A percentile compares a stretch with the other conserved stretches of the same genome.
Conservation (phyloP, 257 asterid species). For the Lantana camara region DNA sequence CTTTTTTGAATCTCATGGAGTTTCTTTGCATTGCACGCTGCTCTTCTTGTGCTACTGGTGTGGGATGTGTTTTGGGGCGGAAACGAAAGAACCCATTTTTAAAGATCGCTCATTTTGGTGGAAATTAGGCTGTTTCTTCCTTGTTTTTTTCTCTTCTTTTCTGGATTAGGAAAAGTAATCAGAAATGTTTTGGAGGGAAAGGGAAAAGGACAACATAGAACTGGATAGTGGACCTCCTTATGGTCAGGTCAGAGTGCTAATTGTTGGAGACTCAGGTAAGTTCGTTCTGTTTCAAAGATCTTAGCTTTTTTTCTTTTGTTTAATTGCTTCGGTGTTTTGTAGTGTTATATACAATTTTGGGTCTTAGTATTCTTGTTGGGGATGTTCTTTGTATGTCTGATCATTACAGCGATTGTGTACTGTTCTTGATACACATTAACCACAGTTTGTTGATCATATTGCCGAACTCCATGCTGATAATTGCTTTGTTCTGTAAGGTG, state of each 20-base stretch:
- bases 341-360: neutral
- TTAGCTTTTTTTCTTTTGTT: neutral
- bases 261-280: conserved; percentile 78
- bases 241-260: conserved; percentile 77
- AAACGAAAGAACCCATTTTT: conserved; percentile 10
- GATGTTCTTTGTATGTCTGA: neutral
- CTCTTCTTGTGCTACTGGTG: neutral
- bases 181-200: conserved; percentile 76
- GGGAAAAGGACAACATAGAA: conserved; percentile 51
- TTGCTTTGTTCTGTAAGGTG: neutral
- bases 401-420: neutral
- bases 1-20: neutral
- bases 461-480: neutral
- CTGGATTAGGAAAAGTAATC: conserved; percentile 25
- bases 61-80: conserved; percentile 21
- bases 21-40: no score
- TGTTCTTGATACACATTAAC: neutral
- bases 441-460: neutral
- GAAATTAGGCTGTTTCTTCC: conserved; percentile 19
- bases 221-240: conserved; percentile 64
- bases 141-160: conserved; percentile 17
- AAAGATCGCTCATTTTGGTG: conserved; percentile 3
- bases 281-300: neutral
- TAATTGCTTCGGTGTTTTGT: no score
- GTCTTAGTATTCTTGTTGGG: neutral